Evolutionary conservation across 2,329 filamentous ascomycete genomes (phyloP).

Genomic region (Volutella citrinella): DNA sequence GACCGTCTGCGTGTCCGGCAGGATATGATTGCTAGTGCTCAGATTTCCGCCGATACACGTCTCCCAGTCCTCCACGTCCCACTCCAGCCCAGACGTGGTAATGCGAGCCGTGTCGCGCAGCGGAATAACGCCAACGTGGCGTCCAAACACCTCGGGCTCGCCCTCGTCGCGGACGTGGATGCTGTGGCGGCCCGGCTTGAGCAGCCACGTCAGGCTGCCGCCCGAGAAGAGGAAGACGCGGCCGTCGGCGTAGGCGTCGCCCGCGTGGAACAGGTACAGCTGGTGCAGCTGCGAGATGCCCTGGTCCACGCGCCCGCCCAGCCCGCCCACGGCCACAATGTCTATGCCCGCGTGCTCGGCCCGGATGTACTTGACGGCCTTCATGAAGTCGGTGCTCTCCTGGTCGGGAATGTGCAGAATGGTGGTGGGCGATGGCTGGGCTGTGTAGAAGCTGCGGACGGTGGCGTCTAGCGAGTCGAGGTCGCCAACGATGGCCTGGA

Average conservation of each 20-base stretch:
- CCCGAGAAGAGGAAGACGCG: slow-evolving; percentile 77
- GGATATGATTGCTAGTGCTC: slow-evolving; percentile 79
- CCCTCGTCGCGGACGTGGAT: slow-evolving; percentile 60
- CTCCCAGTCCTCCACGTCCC: slow-evolving; percentile 83
- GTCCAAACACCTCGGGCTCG: slow-evolving; percentile 59
- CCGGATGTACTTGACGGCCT: slow-evolving; percentile 66
- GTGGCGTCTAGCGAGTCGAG: slow-evolving; percentile 74
- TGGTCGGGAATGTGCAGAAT: slow-evolving; percentile 76
- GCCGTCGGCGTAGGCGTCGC: slow-evolving; percentile 48
- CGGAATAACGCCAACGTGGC: slow-evolving; percentile 84
- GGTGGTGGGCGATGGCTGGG: slow-evolving; percentile 45
- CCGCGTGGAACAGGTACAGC: slow-evolving; percentile 62
- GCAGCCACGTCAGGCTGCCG: slow-evolving; percentile 76
- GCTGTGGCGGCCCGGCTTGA: slow-evolving; percentile 65
- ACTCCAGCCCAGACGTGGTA: slow-evolving; percentile 77
- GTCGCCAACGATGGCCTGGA: slow-evolving; percentile 80
- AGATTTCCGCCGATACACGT: slow-evolving; percentile 71
- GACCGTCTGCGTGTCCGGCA: slow-evolving; percentile 56
- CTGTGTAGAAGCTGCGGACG: slow-evolving; percentile 64
- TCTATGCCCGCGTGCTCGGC: slow-evolving; percentile 41
- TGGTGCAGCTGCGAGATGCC: slow-evolving; percentile 87
- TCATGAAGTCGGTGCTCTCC: slow-evolving; percentile 87
- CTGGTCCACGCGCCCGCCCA: slow-evolving; percentile 90
- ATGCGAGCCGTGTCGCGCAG: slow-evolving; percentile 77
- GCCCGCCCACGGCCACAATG: slow-evolving; percentile 78